Evolutionary conservation across 805 yeast genomes (phyloP).

Genomic region (Starmerella tilneyi): DNA sequence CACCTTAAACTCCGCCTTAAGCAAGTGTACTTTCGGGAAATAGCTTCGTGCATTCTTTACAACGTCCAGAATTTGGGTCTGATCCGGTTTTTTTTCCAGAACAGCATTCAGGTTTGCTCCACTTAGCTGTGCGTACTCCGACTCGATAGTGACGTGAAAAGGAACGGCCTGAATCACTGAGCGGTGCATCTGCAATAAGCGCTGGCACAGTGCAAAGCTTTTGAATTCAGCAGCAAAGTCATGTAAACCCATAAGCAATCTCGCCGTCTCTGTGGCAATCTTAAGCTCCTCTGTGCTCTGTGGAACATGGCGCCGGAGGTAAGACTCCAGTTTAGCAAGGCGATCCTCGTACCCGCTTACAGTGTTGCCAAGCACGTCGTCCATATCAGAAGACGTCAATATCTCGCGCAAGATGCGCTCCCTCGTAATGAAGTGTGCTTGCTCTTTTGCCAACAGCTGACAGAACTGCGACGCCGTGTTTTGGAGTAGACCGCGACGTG

Average conservation of each 20-base stretch:
- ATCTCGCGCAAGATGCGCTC: slow-evolving; percentile 44
- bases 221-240: slow-evolving; percentile 78
- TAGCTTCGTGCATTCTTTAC: slow-evolving; percentile 29
- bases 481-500: slow-evolving; percentile 72
- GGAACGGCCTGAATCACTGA: slow-evolving; percentile 66
- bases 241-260: slow-evolving; percentile 56
- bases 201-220: slow-evolving; percentile 51
- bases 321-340: slow-evolving; percentile 43
- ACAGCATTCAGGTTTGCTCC: slow-evolving; percentile 42
- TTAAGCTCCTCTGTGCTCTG: slow-evolving; percentile 41
- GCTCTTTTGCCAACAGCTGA: slow-evolving; percentile 58
- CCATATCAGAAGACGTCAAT: slow-evolving; percentile 61
- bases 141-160: slow-evolving; percentile 39
- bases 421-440: slow-evolving; percentile 42
- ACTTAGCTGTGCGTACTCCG: slow-evolving; percentile 74
- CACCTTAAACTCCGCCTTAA: slow-evolving; percentile 66
- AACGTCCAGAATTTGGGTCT: not conserved
- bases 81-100: not conserved
- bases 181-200: slow-evolving; percentile 57
- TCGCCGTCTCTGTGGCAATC: slow-evolving; percentile 54
- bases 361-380: slow-evolving; percentile 25
- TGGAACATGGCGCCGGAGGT: slow-evolving; percentile 43
- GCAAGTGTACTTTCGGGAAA: slow-evolving; percentile 58
- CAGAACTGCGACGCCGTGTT: slow-evolving; percentile 73
- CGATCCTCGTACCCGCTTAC: slow-evolving; percentile 41